A percentile compares a stretch with the other conserved stretches of the same genome.
Conservation (phyloP, 2,329 filamentous ascomycete species). For the Colletotrichum tofieldiae region DNA sequence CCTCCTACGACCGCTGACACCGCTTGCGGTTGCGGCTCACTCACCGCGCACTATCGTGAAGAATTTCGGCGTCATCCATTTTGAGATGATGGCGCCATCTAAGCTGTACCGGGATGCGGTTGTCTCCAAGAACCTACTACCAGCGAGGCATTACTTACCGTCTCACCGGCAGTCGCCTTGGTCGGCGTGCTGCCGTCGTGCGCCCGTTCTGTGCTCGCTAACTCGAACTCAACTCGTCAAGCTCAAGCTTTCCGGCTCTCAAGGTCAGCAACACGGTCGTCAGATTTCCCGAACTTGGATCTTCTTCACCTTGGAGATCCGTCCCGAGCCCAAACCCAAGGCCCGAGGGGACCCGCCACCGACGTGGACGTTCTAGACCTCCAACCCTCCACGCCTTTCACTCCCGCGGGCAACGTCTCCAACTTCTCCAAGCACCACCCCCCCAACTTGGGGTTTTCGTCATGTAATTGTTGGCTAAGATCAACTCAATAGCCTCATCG, state of each 20-base stretch:
- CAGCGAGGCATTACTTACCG: not conserved
- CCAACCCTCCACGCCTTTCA: not conserved
- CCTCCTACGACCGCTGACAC: not conserved
- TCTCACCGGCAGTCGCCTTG: not conserved
- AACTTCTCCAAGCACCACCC: conserved; percentile 8
- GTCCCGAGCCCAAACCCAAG: not conserved
- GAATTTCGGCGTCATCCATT: not conserved
- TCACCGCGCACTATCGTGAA: not conserved
- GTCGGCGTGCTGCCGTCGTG: not conserved
- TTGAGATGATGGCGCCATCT: not conserved
- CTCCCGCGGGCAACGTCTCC: not conserved
- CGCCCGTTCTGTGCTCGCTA: too few relatives aligned
- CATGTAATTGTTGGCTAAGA: conserved; percentile 38
- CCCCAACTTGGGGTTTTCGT: conserved; percentile 14
- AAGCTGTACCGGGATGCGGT: too few relatives aligned
- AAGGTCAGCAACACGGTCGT: too few relatives aligned
- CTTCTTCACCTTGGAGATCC: not conserved
- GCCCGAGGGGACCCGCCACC: not conserved
- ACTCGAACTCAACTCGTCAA: not conserved
- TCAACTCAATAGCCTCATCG: conserved; percentile 19
- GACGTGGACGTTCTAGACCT: conserved; percentile 11
- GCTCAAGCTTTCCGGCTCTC: not conserved
- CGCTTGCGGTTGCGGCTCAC: not conserved
- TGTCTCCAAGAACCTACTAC: not conserved
- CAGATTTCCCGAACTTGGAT: not conserved